Percentiles rank a stretch among this genome's conserved stretches.
Evolutionary conservation across 1,284 basidiomycete genomes (phyloP).

Genomic region (Moniliella sp.): DNA sequence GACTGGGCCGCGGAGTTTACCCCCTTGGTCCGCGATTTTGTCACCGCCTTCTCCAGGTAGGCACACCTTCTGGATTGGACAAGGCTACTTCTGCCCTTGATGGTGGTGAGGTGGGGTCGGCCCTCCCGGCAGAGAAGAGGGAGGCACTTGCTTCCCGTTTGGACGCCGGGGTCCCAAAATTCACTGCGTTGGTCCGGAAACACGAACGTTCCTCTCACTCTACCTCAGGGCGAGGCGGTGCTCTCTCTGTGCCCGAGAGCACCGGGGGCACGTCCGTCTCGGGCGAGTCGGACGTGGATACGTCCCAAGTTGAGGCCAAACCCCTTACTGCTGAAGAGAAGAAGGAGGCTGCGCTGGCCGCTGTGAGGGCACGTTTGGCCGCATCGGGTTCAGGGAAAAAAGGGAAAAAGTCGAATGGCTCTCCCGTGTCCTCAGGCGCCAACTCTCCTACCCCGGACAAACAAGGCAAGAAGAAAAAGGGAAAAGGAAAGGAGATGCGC

Average conservation of each 20-base stretch:
- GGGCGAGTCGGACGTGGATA: too few relatives aligned
- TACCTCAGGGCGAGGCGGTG: too few relatives aligned
- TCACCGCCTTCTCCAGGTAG: background rate
- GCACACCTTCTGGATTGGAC: background rate
- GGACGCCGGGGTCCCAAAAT: too few relatives aligned
- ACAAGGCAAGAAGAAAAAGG: conserved; percentile 37
- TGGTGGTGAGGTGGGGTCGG: background rate
- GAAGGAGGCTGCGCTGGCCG: conserved; percentile 63
- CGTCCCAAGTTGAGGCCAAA: too few relatives aligned
- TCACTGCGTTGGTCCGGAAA: too few relatives aligned
- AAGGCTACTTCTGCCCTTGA: background rate
- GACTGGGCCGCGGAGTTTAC: conserved; percentile 15
- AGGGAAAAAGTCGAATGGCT: conserved; percentile 39
- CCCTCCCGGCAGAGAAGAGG: background rate
- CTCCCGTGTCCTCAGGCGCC: conserved; percentile 4
- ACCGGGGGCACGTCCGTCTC: too few relatives aligned
- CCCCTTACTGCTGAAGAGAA: conserved; percentile 30
- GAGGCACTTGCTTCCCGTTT: too few relatives aligned
- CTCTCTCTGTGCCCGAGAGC: too few relatives aligned
- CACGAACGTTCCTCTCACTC: too few relatives aligned
- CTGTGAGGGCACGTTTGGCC: conserved; percentile 38
- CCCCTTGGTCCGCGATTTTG: conserved; percentile 16
- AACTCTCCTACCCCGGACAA: conserved; percentile 7
- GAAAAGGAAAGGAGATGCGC: conserved; percentile 54
- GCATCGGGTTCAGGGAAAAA: too few relatives aligned